phyloP scores from a whole-genome alignment of 495 filamentous ascomycete species.

The Xylaria grammica region DNA sequence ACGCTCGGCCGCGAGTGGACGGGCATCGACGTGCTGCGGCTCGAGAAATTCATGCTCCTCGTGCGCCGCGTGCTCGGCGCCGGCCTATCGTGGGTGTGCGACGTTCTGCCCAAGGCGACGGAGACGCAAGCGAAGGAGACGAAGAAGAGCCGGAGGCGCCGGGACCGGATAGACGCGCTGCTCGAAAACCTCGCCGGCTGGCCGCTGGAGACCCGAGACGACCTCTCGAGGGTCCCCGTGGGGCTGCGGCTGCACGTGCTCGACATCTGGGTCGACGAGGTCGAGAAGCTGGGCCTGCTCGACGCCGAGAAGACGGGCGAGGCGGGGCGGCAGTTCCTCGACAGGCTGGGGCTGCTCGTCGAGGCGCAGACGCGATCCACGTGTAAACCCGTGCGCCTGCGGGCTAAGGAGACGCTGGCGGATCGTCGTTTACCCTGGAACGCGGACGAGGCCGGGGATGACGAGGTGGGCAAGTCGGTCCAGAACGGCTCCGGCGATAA shows the following conservation, averaged over 20 bases:
- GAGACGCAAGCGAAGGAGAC: constrained; percentile 36
- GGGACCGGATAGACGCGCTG: constrained; percentile 37
- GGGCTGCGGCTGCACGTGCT: constrained; percentile 86
- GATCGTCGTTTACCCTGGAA: constrained; percentile 74
- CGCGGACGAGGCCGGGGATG: constrained; percentile 36
- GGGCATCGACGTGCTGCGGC: constrained; percentile 79
- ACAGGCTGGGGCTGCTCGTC: constrained; percentile 41
- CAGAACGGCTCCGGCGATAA: constrained; percentile 50
- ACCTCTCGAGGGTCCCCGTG: constrained; percentile 63
- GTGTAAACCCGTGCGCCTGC: constrained; percentile 74
- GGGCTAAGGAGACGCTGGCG: constrained; percentile 71
- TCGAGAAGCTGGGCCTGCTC: constrained; percentile 69
- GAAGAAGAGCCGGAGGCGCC: constrained; percentile 27
- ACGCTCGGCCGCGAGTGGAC: constrained; percentile 85
- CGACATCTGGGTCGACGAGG: constrained; percentile 90
- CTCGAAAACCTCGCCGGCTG: constrained; percentile 48
- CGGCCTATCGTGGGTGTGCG: constrained; percentile 63
- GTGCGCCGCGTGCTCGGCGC: constrained; percentile 77
- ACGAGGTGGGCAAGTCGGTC: constrained; percentile 33
- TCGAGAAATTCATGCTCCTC: constrained; percentile 92
- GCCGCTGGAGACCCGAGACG: constrained; percentile 49
- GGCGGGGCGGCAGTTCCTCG: constrained; percentile 34
- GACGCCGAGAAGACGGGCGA: constrained; percentile 47
- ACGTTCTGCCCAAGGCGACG: constrained; percentile 26
- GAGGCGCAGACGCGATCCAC: constrained; percentile 53